These are phyloP conservation scores for Herpetospermum pedunculosum DNA, from an alignment of 306 rosid species.

Conservation along the genomic window DNA sequence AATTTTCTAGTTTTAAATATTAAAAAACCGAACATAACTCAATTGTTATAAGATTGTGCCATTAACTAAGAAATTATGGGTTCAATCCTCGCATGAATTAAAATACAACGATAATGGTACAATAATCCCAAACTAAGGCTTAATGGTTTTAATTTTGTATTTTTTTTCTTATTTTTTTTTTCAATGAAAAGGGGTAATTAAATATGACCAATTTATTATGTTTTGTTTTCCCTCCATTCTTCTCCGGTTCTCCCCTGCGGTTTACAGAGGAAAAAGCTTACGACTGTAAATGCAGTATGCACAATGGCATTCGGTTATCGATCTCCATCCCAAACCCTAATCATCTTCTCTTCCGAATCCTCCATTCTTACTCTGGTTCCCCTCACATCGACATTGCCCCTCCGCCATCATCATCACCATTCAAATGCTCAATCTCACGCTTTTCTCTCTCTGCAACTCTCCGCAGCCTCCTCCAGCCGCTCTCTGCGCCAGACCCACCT, in stretches of 20 bases:
- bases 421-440: background rate
- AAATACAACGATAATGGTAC: no score
- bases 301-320: background rate
- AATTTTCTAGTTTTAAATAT: no score
- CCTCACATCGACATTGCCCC: background rate
- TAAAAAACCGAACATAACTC: no score
- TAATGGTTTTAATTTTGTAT: no score
- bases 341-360: background rate
- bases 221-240: background rate
- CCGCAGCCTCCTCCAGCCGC: background rate
- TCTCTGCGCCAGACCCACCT: background rate
- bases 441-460: background rate
- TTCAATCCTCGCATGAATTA: no score
- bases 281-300: background rate
- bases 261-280: background rate
- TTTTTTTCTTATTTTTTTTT: no score
- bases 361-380: constrained; percentile 2
- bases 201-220: no score
- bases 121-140: no score
- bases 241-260: background rate
- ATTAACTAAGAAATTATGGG: no score
- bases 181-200: no score
- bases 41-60: no score
- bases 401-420: background rate
- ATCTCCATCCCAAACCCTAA: background rate